Base-by-base conservation (phyloP, 257 asterid genomes). In the Plantago ovata region DNA sequence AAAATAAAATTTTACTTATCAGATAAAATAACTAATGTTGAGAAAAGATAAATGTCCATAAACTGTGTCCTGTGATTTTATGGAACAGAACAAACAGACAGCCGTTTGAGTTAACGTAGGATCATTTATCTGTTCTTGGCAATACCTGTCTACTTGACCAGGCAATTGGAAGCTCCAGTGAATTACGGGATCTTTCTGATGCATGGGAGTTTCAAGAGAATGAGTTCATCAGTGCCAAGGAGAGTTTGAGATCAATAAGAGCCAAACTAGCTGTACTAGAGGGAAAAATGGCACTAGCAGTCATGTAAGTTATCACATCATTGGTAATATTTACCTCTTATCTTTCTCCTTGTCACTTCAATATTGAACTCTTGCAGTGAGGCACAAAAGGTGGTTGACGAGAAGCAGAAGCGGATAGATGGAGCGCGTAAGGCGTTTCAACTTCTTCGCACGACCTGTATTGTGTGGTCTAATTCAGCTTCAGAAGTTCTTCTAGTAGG, bases 201-300 rank as follows among this genome's bases (percentile, higher is more conserved):
- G 92, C 74, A 41, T 65, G 67, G 69, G 98, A 93, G 73, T 82
- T 89, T 72, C 93, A 81, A 66, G 95, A 93, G 82, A 89, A 82
- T 44, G 92, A 84, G 54, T 16, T 81, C 80, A 78, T 79, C 80
- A 74, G 71, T 61, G 78, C 89, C 21, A 78, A 78, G 66, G 94
- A 78, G 63, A 77, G 71, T 42, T 62, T 93, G 69, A 77, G 97
- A 59, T 77, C 91, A 62, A 64, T 79, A 41, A 85, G 84, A 64
- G 94, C 95, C 71, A 81, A 76, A 71, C 63, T 93, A 56, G 89
- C 95, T 61, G 73, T 93, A 62, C 50, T 82, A 39, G 92, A 86
- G 76, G 96, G 99, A 64, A 93, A 84, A 77, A 77, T 76, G 92
- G 63, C 95, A 44, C 59, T 93, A 69, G 72, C 94, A 21, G 67